Conservation (phyloP, 208 protist genomes). For the Trypanosoma caninum region DNA sequence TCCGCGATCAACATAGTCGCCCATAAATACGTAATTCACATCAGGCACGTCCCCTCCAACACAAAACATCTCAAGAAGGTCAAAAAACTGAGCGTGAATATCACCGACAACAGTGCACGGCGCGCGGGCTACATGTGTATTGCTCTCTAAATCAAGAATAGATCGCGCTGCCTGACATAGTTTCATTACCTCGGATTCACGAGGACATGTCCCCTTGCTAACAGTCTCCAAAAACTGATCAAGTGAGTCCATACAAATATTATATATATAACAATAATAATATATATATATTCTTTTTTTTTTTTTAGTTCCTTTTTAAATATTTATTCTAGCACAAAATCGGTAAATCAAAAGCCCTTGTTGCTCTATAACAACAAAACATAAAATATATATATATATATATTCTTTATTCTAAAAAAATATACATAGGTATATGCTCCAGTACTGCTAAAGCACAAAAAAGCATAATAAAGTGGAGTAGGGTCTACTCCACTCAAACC, state of each 20-base stretch:
- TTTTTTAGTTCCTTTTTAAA: background rate
- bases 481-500: too few species aligned
- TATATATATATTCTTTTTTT: background rate
- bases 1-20: constrained; percentile 99
- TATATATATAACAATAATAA: background rate
- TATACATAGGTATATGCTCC: too few species aligned
- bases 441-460: too few species aligned
- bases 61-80: constrained; percentile 96
- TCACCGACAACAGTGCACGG: constrained; percentile 94
- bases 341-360: background rate
- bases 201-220: constrained; percentile 92
- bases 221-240: constrained; percentile 97
- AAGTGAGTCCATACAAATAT: constrained; percentile 71
- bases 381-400: constrained; percentile 7
- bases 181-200: constrained; percentile 91
- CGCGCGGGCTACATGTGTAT: constrained; percentile 88
- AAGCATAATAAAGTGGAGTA: too few species aligned
- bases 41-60: constrained; percentile 95
- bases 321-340: background rate
- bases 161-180: constrained; percentile 80
- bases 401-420: too few species aligned
- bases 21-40: constrained; percentile 97
- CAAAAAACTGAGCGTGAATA: constrained; percentile 97
- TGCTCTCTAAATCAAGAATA: constrained; percentile 86
- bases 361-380: background rate